Evolutionary conservation across 306 rosid species (phyloP), one percentile per base, ranked within the genome.

Genomic region (Begonia masoniana): DNA sequence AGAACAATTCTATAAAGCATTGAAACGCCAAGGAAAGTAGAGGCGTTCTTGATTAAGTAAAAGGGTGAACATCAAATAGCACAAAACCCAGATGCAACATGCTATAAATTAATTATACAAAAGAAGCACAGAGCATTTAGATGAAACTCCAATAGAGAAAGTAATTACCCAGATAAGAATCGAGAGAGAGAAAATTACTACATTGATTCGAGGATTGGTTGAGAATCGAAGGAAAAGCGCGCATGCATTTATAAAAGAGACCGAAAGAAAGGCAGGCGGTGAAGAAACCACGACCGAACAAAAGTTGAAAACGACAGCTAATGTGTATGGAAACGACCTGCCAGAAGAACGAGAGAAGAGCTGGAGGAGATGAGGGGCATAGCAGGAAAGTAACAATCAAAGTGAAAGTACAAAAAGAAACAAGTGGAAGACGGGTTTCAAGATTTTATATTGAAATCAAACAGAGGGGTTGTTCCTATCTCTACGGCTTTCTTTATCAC

Each of bases 331-430:
- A 26, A 26, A 26, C 36, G 43, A 46, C 5, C 17, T 51, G 9
- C 14, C 13, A 67, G 23, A 50, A 67, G 23, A 50, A 10, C 43
- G 5, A 12, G 21, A 31, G 14, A 54, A 36, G 41, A 10, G 14
- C 62, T 52, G 39, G 62, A 60, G 62, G 59, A 41, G 64, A 26
- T 26, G 35, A 49, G 49, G 19, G 13, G 19, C 55, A 7, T 65
- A 67, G 67, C 74, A 54, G 68, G 49, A 60, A 68, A 63, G 59
- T 31, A 23, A 62, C 61, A n/a, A n/a, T n/a, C n/a, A 61, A 39
- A 67, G 68, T 65, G 71, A 71, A 73, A 52, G 48, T 51, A 0
- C 68, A 74, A 55, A 56, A 60, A 66, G 68, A 47, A 57, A 58
- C 41, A 39, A 57, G 26, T 56, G 47, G 35, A 26, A 26, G 35